Conservation (phyloP, 129 eudicot genomes). For the Flaveria trinervia region DNA sequence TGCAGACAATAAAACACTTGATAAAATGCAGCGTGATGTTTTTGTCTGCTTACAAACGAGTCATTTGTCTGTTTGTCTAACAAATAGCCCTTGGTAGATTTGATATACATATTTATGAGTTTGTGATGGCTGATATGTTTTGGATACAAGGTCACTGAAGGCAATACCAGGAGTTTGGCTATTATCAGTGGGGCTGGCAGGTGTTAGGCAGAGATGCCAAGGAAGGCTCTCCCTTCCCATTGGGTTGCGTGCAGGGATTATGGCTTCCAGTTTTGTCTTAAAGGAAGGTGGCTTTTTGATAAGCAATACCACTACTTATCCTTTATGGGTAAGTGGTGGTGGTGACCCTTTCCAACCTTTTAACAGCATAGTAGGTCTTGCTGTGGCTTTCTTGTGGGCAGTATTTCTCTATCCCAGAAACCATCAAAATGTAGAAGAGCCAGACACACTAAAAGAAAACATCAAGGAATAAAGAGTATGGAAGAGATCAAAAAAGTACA, state of each 20-base stretch:
- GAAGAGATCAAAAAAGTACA: constrained; percentile 11
- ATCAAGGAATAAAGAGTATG: constrained; percentile 1
- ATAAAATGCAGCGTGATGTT: not conserved
- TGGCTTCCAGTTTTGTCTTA: constrained; percentile 57
- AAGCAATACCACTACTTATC: constrained; percentile 43
- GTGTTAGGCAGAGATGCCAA: constrained; percentile 59
- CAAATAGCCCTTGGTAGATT: not conserved
- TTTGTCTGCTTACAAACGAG: not conserved
- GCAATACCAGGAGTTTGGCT: constrained; percentile 88
- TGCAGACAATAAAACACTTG: not conserved
- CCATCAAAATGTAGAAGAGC: constrained; percentile 25
- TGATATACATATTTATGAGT: not conserved
- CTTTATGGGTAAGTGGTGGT: constrained; percentile 52
- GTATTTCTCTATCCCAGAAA: constrained; percentile 59
- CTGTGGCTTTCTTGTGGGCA: constrained; percentile 57
- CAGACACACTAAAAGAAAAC: constrained; percentile 30
- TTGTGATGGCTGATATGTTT: constrained; percentile 3
- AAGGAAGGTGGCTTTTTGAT: constrained; percentile 64
- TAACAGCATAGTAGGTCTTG: constrained; percentile 70
- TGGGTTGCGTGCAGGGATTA: constrained; percentile 81
- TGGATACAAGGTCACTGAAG: constrained; percentile 56
- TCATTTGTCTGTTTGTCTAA: too few relatives aligned
- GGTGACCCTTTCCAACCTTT: constrained; percentile 76
- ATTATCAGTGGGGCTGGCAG: constrained; percentile 66
- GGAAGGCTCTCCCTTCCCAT: constrained; percentile 83